Conservation (phyloP, 2,329 filamentous ascomycete genomes). For the Diaporthe destruens region DNA sequence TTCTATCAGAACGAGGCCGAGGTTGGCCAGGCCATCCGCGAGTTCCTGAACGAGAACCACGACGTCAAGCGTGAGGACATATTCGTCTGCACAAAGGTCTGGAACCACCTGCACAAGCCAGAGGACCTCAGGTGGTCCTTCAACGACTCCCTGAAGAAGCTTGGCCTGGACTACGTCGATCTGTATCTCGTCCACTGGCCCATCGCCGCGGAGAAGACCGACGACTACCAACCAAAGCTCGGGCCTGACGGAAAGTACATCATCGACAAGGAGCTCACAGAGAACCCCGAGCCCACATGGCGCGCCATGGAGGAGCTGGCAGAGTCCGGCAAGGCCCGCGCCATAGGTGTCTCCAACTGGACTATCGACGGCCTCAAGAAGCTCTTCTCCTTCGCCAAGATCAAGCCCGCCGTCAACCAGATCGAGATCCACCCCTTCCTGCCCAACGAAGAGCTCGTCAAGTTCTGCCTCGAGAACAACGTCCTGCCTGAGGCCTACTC, state of each 20-base stretch:
- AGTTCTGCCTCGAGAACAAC: constrained; percentile 65
- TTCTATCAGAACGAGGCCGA: constrained; percentile 78
- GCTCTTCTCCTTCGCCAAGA: constrained; percentile 60
- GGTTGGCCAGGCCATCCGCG: constrained; percentile 68
- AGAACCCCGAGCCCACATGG: constrained; percentile 75
- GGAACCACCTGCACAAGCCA: constrained; percentile 74
- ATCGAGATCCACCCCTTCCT: constrained; percentile 63
- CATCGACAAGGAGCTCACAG: constrained; percentile 70
- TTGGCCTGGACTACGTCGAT: constrained; percentile 68
- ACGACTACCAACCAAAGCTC: constrained; percentile 57
- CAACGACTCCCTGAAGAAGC: constrained; percentile 62
- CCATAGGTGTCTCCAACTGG: constrained; percentile 73
- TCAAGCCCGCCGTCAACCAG: constrained; percentile 65
- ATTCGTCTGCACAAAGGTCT: constrained; percentile 77
- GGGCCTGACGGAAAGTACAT: constrained; percentile 61
- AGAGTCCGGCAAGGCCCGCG: constrained; percentile 64
- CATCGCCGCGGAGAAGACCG: constrained; percentile 59
- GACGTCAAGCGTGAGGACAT: constrained; percentile 65
- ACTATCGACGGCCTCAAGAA: constrained; percentile 65
- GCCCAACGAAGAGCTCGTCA: constrained; percentile 61
- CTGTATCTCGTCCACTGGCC: constrained; percentile 70
- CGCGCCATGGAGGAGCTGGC: constrained; percentile 71
- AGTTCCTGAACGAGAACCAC: constrained; percentile 54
- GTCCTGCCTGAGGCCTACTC: constrained; percentile 66
- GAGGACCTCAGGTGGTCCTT: constrained; percentile 68